phyloP scores from a whole-genome alignment of 2,329 filamentous ascomycete genomes.

The Endothia cerciana region DNA sequence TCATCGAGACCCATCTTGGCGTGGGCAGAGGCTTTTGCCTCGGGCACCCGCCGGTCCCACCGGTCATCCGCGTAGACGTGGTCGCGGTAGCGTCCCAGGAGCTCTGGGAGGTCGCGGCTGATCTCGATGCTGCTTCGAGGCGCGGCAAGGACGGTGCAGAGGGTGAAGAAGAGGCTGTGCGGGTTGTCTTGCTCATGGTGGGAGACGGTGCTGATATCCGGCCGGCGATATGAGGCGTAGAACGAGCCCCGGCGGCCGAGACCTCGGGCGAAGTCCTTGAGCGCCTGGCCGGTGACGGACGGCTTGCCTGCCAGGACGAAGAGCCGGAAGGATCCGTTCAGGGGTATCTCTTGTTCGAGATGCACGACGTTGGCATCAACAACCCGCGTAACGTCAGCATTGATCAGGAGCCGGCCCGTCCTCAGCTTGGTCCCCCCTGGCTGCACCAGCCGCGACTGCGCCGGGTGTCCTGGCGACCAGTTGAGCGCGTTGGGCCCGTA shows the following conservation, averaged over 20 bases:
- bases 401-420: constrained; percentile 76
- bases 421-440: constrained; percentile 67
- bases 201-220: constrained; percentile 64
- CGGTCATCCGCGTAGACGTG: constrained; percentile 88
- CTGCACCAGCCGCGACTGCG: constrained; percentile 71
- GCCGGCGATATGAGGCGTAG: constrained; percentile 66
- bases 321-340: constrained; percentile 86
- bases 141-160: constrained; percentile 76
- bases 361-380: constrained; percentile 89
- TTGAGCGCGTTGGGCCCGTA: constrained; percentile 84
- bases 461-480: constrained; percentile 76
- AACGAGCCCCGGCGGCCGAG: constrained; percentile 72
- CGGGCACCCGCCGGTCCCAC: constrained; percentile 70
- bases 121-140: constrained; percentile 74
- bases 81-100: constrained; percentile 76
- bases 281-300: constrained; percentile 60
- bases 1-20: constrained; percentile 82
- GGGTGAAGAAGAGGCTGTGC: constrained; percentile 79
- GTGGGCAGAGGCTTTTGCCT: constrained; percentile 76
- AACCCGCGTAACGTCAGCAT: constrained; percentile 82
- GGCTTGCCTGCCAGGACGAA: constrained; percentile 82
- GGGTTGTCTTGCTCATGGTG: constrained; percentile 85
- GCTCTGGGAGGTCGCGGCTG: constrained; percentile 66
- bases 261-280: constrained; percentile 70
- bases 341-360: constrained; percentile 84